A percentile compares a stretch with the other conserved stretches of the same genome.
Conservation (phyloP, 441 rosid genomes). For the Mallotus repandus region DNA sequence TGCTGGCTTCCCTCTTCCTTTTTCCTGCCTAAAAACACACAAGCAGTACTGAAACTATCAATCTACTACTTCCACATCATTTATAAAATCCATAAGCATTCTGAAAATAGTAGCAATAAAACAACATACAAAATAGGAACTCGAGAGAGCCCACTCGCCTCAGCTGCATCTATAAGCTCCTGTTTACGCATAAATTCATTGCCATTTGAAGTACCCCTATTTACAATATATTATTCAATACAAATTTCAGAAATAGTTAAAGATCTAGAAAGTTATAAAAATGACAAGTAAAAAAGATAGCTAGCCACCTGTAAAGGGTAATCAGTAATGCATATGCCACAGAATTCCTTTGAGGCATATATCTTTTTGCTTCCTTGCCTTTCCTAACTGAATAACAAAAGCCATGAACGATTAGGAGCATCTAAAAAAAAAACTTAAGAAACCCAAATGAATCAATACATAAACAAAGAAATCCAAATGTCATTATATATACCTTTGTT, state of each 20-base stretch:
- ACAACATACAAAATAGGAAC: slow-evolving; percentile 57
- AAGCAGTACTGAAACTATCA: slow-evolving; percentile 16
- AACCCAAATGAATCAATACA: neutral
- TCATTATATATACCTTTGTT: slow-evolving; percentile 35
- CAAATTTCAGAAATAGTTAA: slow-evolving; percentile 16
- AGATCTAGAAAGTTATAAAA: slow-evolving; percentile 2
- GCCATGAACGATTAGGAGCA: neutral
- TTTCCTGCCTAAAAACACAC: slow-evolving; percentile 62
- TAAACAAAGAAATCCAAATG: slow-evolving; percentile 10
- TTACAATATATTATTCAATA: slow-evolving; percentile 20
- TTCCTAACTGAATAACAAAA: slow-evolving; percentile 43
- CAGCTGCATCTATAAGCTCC: slow-evolving; percentile 89
- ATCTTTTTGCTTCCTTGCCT: slow-evolving; percentile 48
- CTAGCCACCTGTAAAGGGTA: slow-evolving; percentile 62
- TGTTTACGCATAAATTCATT: slow-evolving; percentile 77
- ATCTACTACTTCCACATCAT: slow-evolving; percentile 5
- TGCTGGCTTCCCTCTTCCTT: slow-evolving; percentile 66
- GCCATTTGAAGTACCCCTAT: slow-evolving; percentile 61
- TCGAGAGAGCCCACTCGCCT: slow-evolving; percentile 89
- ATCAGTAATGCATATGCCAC: slow-evolving; percentile 84
- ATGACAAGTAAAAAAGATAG: neutral
- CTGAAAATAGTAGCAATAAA: slow-evolving; percentile 9
- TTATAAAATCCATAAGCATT: slow-evolving; percentile 5
- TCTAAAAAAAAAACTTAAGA: neutral
- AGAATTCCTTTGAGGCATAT: slow-evolving; percentile 77